These are phyloP conservation scores for Pythium plurisporium DNA, from an alignment of 352 stramenopile genomes.

Conservation along the genomic window DNA sequence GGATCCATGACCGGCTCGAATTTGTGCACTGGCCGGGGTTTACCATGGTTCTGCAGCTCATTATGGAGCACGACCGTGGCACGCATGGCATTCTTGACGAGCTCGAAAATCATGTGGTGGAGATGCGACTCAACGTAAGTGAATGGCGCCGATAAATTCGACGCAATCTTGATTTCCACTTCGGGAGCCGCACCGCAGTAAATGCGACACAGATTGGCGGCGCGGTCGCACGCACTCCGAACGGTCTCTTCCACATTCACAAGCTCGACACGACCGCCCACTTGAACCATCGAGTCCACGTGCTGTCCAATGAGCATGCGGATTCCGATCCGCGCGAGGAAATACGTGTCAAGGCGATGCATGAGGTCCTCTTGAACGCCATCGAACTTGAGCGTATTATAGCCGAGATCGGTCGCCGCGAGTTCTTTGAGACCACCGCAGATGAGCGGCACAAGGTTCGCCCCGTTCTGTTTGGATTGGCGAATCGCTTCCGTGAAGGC, in stretches of 20 bases:
- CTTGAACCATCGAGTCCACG: constrained; percentile 56
- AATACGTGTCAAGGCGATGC: constrained; percentile 95
- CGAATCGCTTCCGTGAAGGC: constrained; percentile 58
- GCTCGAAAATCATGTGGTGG: constrained; percentile 92
- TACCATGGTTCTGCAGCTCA: constrained; percentile 35
- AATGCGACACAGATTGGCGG: constrained; percentile 44
- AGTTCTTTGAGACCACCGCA: constrained; percentile 71
- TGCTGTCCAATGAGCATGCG: constrained; percentile 97
- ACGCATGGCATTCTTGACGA: constrained; percentile 99
- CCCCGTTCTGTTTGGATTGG: constrained; percentile 46
- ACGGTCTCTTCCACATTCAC: constrained; percentile 69
- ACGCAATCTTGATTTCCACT: constrained; percentile 50
- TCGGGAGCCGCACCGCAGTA: constrained; percentile 53
- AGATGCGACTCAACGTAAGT: constrained; percentile 81
- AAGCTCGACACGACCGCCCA: constrained; percentile 66
- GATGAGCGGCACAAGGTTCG: constrained; percentile 78
- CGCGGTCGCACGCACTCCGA: constrained; percentile 46
- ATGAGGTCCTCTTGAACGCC: constrained; percentile 73
- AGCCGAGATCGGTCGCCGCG: constrained; percentile 53
- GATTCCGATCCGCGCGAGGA: constrained; percentile 98
- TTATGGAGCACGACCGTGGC: constrained; percentile 95
- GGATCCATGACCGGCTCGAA: constrained; percentile 69
- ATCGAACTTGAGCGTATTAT: constrained; percentile 51
- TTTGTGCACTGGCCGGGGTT: constrained; percentile 39
- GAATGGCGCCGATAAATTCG: constrained; percentile 52